phyloP scores from a whole-genome alignment of 208 protist species.

The Phytomonas francai region DNA sequence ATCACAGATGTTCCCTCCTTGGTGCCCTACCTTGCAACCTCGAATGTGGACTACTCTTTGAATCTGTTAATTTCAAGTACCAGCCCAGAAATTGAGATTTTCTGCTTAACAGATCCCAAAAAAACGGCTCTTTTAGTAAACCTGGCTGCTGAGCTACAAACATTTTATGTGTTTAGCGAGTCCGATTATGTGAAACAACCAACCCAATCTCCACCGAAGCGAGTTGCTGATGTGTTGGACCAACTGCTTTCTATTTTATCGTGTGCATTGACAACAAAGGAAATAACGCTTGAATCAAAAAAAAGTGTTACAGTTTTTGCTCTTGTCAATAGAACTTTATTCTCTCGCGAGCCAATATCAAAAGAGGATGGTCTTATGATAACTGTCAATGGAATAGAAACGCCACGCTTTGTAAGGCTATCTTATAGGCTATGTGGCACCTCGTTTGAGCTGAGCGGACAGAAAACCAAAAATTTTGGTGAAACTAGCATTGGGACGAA shows the following conservation, averaged over 20 bases:
- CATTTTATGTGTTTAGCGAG: slow-evolving; percentile 36
- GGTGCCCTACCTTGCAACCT: slow-evolving; percentile 58
- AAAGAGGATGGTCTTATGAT: slow-evolving; percentile 82
- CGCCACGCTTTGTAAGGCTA: slow-evolving; percentile 72
- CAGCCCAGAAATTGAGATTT: slow-evolving; percentile 54
- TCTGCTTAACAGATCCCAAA: slow-evolving; percentile 27
- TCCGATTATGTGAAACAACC: slow-evolving; percentile 14
- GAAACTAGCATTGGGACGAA: slow-evolving; percentile 82
- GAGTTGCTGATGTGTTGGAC: slow-evolving; percentile 18
- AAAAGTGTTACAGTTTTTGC: slow-evolving; percentile 30
- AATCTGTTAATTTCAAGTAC: slow-evolving; percentile 46
- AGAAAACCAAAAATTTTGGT: slow-evolving; percentile 85
- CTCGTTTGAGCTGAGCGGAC: slow-evolving; percentile 61
- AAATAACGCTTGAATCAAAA: not conserved
- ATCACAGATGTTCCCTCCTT: slow-evolving; percentile 70
- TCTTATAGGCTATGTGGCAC: slow-evolving; percentile 71
- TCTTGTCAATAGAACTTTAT: slow-evolving; percentile 40
- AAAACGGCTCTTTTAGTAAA: slow-evolving; percentile 23
- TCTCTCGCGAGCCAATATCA: slow-evolving; percentile 39
- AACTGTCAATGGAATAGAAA: slow-evolving; percentile 51
- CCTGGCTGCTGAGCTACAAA: slow-evolving; percentile 33
- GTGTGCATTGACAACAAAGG: not conserved
- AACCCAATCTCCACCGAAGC: slow-evolving; percentile 15
- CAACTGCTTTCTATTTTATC: slow-evolving; percentile 1
- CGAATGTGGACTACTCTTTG: slow-evolving; percentile 46